Evolutionary conservation across 2,329 filamentous ascomycete genomes (phyloP), one percentile per base, ranked within the genome.

Genomic region (Orbilia blumenaviensis): DNA sequence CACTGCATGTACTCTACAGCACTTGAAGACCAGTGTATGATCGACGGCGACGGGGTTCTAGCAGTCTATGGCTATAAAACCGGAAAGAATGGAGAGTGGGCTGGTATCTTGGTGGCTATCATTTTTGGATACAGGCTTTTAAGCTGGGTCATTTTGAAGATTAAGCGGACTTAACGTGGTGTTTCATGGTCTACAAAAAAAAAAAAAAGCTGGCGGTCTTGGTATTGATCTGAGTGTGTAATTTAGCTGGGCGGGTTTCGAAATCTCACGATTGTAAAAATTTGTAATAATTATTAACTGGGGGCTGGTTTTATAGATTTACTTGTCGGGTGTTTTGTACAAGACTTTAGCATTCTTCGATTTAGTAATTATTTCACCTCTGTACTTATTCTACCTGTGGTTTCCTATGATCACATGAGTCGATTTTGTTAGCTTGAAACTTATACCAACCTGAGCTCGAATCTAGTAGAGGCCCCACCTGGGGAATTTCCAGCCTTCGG

Each of bases 51-150:
- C 48, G 91, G 86, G 0, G 90, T 96, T 3, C 83, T 96, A 54
- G 83, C 87, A 42, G 84, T 86, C 63, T 95, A 92, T 82, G 90
- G 89, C 0, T 94, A 93, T 82, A 83, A 86, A 7, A 87, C 86
- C 1, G 89, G 88, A 0, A 84, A 86, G 69, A 87, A 86, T 27
- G 90, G 89, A 2, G 87, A 88, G 80, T 92, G 92, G 86, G 88
- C 92, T 18, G 92, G 92, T 0, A 94, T 94, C 79, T 86, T 94
- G 84, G 81, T 96, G 61, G 88, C 85, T 1, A 96, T 96, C 78
- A 90, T 93, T 79, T 84, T 87, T 12, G 92, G 88, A 0, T 94
- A 94, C 84, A 84, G 92, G 60, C 50, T 92, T 3, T 85, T 92
- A 3, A 89, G 89, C 0, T 92, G 89, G 88, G 78, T 88, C 62